Base-by-base conservation (phyloP, 2,329 filamentous ascomycete species). In the Paramyrothecium roridum region DNA sequence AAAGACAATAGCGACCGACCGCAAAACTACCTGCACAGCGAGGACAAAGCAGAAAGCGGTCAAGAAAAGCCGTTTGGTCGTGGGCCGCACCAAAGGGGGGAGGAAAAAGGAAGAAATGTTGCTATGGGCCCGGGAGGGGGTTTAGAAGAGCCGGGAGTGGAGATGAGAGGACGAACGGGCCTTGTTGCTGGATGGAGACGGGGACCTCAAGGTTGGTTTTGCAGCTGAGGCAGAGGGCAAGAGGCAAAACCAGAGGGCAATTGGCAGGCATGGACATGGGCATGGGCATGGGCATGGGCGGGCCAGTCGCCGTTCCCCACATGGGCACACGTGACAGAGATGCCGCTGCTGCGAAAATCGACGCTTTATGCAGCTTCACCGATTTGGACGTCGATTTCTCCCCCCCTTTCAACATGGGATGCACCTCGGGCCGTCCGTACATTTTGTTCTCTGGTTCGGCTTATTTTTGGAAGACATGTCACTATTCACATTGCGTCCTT, bases 11-110 rank as follows among this genome's bases (percentile, higher is more conserved):
- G 26, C 26, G 10, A 10, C 13, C 37, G 37, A 43, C 37, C 37
- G 37, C 37, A 43, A 43, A 43, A 43, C 37, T 43, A 13, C 37
- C 6, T 43, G 37, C n/a, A n/a, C n/a, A n/a, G n/a, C 37, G n/a
- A 13, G 13, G 46, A 56, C 49, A 51, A 45, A 54, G 56, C 54
- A 40, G 58, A 58, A 55, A 53, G 58, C 58, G 58, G 58, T 60
- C 56, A 60, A 52, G 53, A 53, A 52, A 51, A 53, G 52, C 54
- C 51, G 57, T 55, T 52, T 53, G 50, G 46, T 54, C 50, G 48
- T 57, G 56, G 48, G 54, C 50, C 33, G 46, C 48, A 54, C 30
- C 50, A 51, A 55, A n/a, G n/a, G 54, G 49, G 56, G 53, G 54
- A 54, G 52, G 50, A 48, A 53, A 26, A 57, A 56, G 54, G 53